These are phyloP conservation scores for Dothideomycetes sp. DNA, from an alignment of 2,329 filamentous ascomycete genomes.

Conservation along the genomic window DNA sequence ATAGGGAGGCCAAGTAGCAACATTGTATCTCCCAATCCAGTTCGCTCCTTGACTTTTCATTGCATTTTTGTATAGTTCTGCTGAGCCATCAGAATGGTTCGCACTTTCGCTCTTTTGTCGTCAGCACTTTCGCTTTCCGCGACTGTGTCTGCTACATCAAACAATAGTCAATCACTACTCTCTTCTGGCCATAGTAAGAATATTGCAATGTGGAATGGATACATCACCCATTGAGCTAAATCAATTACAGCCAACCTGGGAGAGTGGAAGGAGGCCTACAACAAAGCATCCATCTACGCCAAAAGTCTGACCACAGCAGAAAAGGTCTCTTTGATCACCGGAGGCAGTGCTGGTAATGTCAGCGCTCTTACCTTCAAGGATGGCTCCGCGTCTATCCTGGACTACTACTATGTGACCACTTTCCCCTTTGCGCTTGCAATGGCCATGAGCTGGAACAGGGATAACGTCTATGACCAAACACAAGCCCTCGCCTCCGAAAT, in stretches of 20 bases:
- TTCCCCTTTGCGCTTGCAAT: slow-evolving; percentile 22
- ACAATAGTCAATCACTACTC: neutral
- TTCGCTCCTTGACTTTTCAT: too few species aligned
- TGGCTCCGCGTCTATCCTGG: slow-evolving; percentile 65
- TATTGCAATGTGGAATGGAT: too few species aligned
- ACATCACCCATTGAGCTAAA: too few species aligned
- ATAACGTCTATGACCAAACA: slow-evolving; percentile 37
- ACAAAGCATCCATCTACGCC: slow-evolving; percentile 66
- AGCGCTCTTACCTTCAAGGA: slow-evolving; percentile 73
- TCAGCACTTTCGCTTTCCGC: neutral
- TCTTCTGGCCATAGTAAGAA: neutral
- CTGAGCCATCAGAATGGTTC: neutral
- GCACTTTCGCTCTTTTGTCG: neutral
- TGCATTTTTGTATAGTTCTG: too few species aligned
- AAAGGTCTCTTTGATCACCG: slow-evolving; percentile 91
- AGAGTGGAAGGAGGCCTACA: slow-evolving; percentile 65
- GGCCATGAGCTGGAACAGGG: slow-evolving; percentile 27
- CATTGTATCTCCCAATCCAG: too few species aligned
- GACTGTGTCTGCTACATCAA: neutral
- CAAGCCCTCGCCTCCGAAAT: slow-evolving; percentile 33
- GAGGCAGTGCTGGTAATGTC: slow-evolving; percentile 62
- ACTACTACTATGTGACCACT: slow-evolving; percentile 27
- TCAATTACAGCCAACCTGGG: slow-evolving; percentile 31
- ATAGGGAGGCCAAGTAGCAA: too few species aligned
- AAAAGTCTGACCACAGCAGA: slow-evolving; percentile 71